Base-by-base conservation (phyloP, 805 yeast genomes). In the Torulaspora indica region DNA sequence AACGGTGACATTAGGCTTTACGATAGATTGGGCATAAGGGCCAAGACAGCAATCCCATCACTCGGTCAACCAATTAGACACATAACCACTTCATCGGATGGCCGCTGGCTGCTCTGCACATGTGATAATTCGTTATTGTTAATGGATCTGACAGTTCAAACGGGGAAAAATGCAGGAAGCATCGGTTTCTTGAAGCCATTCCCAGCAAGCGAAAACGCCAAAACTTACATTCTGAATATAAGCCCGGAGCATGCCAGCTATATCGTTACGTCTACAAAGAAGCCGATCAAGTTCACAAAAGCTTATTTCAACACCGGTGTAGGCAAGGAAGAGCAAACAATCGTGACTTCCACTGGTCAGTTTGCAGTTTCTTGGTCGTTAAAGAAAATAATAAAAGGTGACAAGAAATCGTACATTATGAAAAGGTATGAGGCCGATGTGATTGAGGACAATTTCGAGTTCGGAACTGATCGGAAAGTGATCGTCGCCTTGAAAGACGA, bases 351-450 rank as follows among this genome's bases (percentile, higher is more conserved):
- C 3, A 72, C 82, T 2, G 96, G 96, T 2, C 91, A 90, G 14
- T 89, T 79, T 63, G 83, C 88, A 18, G 75, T 89, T 17, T 74
- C 85, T 1, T 89, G 96, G 96, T 79, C 83, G 9, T 63, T 89
- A 58, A 73, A 69, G 52, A 77, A 80, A 48, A 71, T 84, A 10
- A 59, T 82, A 34, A 67, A 68, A 35, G 78, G 79, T 43, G 77
- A 75, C 44, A 65, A 65, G 34, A 73, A 70, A 20, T 75, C 84
- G 5, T 86, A 85, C 60, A 66, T 73, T 39, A 80, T 90, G 59
- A 81, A 77, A 61, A 72, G 78, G 44, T 83, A 83, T 60, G 66
- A 71, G 17, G 75, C 76, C 34, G 67, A 75, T 34, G 79, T 88
- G 47, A 76, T 85, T 43, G 87, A 84, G 33, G 91, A 86, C 56